A percentile compares a stretch with the other conserved stretches of the same genome.
These are phyloP conservation scores for Pythium rishiriense DNA, from an alignment of 352 stramenopile species.

Conservation along the genomic window DNA sequence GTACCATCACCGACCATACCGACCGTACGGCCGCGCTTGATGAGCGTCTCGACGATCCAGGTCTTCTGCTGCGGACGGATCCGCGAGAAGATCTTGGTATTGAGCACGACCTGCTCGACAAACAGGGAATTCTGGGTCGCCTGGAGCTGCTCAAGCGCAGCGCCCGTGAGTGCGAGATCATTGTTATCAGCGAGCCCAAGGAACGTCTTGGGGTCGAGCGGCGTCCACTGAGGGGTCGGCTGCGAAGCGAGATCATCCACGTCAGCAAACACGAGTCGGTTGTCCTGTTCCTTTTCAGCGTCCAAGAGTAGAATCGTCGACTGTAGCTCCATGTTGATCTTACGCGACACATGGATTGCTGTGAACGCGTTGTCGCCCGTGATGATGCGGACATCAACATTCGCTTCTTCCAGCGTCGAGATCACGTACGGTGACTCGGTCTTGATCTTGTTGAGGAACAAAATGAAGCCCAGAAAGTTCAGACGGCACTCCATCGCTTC, in stretches of 20 bases:
- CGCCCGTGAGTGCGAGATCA: constrained; percentile 68
- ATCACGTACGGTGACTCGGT: constrained; percentile 84
- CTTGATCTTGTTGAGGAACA: constrained; percentile 92
- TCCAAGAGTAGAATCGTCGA: constrained; percentile 45
- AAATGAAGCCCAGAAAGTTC: constrained; percentile 80
- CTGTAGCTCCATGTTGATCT: constrained; percentile 76
- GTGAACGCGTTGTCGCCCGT: constrained; percentile 88
- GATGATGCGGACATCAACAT: constrained; percentile 85
- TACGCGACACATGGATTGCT: constrained; percentile 66
- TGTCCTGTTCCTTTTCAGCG: constrained; percentile 15
- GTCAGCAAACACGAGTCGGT: constrained; percentile 53
- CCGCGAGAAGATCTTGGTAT: constrained; percentile 71
- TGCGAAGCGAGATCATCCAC: constrained; percentile 52
- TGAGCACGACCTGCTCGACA: constrained; percentile 52
- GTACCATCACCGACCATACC: constrained; percentile 72
- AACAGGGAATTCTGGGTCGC: constrained; percentile 34
- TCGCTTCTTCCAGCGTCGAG: constrained; percentile 63
- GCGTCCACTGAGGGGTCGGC: constrained; percentile 33
- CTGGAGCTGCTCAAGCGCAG: constrained; percentile 52
- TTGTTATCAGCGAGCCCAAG: constrained; percentile 51
- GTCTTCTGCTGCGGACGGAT: constrained; percentile 77
- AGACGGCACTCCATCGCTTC: constrained; percentile 80
- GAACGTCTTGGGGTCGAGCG: constrained; percentile 48
- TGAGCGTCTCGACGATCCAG: constrained; percentile 77
- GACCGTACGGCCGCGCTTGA: constrained; percentile 48